phyloP scores from a whole-genome alignment of 2,329 filamentous ascomycete genomes.

The Eutypa lata region DNA sequence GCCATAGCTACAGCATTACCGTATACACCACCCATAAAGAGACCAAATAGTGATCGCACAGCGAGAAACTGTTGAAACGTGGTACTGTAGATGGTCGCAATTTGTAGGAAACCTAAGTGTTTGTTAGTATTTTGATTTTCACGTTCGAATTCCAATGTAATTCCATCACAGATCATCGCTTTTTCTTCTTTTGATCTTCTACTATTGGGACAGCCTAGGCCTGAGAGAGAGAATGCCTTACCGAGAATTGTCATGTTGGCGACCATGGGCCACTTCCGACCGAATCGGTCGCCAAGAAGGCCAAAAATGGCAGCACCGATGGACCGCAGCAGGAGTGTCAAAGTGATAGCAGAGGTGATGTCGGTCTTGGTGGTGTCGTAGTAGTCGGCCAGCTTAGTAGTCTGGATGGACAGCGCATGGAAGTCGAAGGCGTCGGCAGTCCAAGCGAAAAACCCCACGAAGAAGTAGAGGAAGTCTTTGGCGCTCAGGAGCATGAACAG shows the following conservation, averaged over 20 bases:
- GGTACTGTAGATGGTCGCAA: slow-evolving; percentile 72
- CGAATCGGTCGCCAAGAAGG: slow-evolving; percentile 73
- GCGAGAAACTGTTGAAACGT: slow-evolving; percentile 75
- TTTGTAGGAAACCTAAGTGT: slow-evolving; percentile 56
- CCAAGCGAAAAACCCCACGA: slow-evolving; percentile 74
- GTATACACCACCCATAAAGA: slow-evolving; percentile 81
- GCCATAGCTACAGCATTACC: slow-evolving; percentile 78
- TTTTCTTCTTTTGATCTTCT: slow-evolving; percentile 48
- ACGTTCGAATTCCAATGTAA: too few species aligned
- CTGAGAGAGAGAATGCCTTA: slow-evolving; percentile 24
- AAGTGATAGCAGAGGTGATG: slow-evolving; percentile 71
- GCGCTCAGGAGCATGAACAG: slow-evolving; percentile 62
- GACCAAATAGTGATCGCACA: slow-evolving; percentile 68
- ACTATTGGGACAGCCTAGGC: neutral
- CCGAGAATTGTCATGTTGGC: slow-evolving; percentile 73
- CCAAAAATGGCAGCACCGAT: slow-evolving; percentile 75
- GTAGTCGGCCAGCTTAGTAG: slow-evolving; percentile 63
- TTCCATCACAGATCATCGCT: neutral
- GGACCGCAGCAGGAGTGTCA: slow-evolving; percentile 72
- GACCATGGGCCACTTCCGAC: slow-evolving; percentile 82
- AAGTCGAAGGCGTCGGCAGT: slow-evolving; percentile 83
- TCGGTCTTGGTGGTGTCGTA: slow-evolving; percentile 56
- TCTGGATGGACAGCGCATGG: slow-evolving; percentile 76
- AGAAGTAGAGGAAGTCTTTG: slow-evolving; percentile 72
- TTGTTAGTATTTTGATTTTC: too few species aligned